A percentile compares a stretch with the other conserved stretches of the same genome.
These are phyloP conservation scores for Mycena amicta DNA, from an alignment of 768 basidiomycete genomes.

Conservation along the genomic window DNA sequence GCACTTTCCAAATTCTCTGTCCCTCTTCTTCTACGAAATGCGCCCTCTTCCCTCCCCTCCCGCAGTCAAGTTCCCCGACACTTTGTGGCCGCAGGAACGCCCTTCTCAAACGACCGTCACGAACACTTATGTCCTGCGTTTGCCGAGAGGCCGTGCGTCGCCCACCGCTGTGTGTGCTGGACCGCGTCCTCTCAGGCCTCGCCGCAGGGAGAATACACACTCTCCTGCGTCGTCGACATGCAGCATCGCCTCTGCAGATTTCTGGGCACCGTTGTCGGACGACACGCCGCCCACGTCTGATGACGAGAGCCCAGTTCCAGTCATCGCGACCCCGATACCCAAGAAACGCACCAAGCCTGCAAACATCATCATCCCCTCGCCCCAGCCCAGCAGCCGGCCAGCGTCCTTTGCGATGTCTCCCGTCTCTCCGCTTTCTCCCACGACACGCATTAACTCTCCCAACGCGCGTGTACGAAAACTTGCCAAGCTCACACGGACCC, in stretches of 20 bases:
- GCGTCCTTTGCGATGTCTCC: constrained; percentile 12
- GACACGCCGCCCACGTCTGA: constrained; percentile 1
- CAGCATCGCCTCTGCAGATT: constrained; percentile 12
- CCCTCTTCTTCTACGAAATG: background rate
- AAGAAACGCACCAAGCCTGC: constrained; percentile 22
- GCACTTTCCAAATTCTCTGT: background rate
- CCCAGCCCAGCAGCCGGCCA: constrained; percentile 20
- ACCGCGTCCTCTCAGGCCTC: constrained; percentile 17
- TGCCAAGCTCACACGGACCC: constrained; percentile 53
- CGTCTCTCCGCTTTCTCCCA: constrained; percentile 27
- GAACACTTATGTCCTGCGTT: constrained; percentile 6
- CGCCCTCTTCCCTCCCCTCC: background rate
- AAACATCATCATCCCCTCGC: constrained; percentile 11
- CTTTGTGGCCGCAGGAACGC: background rate
- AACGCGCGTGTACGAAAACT: constrained; percentile 45
- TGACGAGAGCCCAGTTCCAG: constrained; percentile 8
- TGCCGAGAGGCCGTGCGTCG: constrained; percentile 9
- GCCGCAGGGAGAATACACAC: no score
- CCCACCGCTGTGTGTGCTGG: background rate
- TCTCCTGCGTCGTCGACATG: constrained; percentile 17
- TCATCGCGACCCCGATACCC: constrained; percentile 4
- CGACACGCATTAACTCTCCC: constrained; percentile 27
- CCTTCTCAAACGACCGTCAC: background rate
- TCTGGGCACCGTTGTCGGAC: constrained; percentile 8
- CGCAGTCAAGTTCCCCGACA: background rate